These are phyloP conservation scores for Pestalotiopsis sp. DNA, from an alignment of 2,329 filamentous ascomycete species.

Conservation along the genomic window DNA sequence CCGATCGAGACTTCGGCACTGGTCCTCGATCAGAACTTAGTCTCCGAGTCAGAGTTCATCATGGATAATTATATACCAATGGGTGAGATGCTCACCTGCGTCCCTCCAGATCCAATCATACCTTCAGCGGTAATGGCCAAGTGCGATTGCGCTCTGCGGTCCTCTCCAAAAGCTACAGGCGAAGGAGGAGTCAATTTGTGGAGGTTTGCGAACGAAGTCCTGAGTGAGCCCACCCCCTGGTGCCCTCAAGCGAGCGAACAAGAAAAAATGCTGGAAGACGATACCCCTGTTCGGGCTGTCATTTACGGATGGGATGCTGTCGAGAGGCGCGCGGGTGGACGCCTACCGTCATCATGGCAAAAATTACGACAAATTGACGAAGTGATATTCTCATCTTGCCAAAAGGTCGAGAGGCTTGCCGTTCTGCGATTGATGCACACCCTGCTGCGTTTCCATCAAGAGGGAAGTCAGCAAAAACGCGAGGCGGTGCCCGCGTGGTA, in stretches of 20 bases:
- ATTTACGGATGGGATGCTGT: not conserved
- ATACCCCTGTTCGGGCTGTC: not conserved
- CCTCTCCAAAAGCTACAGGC: not conserved
- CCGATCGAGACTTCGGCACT: not conserved
- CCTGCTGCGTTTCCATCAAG: not conserved
- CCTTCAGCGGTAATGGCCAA: not conserved
- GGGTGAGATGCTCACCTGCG: not conserved
- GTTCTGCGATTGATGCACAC: not conserved
- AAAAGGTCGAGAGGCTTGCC: not conserved
- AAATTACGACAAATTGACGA: not conserved
- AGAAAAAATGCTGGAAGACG: not conserved
- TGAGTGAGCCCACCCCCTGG: not conserved
- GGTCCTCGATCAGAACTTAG: not conserved
- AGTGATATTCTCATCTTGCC: not conserved
- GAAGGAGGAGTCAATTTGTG: not conserved
- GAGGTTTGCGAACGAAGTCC: not conserved
- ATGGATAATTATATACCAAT: not conserved
- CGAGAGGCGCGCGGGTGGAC: not conserved
- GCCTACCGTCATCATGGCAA: not conserved
- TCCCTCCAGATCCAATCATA: not conserved
- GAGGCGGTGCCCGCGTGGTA: not conserved
- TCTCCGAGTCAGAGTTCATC: not conserved
- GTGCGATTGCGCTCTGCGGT: not conserved
- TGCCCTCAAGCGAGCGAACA: not conserved
- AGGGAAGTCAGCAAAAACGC: not conserved